Conservation (phyloP, 2,329 filamentous ascomycete species). For the Monosporascus sp. region DNA sequence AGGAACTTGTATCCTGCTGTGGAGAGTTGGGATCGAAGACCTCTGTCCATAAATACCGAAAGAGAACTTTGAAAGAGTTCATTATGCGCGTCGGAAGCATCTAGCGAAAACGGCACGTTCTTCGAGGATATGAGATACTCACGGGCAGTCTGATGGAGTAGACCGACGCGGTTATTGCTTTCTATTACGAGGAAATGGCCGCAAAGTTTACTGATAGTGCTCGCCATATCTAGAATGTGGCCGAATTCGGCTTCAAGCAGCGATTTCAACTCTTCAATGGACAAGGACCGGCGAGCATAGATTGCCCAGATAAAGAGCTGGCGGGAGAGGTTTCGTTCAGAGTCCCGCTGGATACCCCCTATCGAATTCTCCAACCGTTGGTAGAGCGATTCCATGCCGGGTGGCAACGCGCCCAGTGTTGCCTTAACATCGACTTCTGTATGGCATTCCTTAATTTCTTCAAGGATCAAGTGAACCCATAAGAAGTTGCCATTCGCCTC, state of each 20-base stretch:
- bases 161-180: neutral
- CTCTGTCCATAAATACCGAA: conserved; percentile 1
- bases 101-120: conserved; percentile 1
- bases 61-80: conserved; percentile 1
- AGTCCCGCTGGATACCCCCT: neutral
- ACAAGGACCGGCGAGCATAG: conserved; percentile 4
- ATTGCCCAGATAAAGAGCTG: conserved; percentile 9
- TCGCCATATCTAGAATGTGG: conserved; percentile 6
- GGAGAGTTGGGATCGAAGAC: neutral
- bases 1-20: neutral
- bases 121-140: conserved; percentile 7
- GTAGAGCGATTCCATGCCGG: conserved; percentile 22
- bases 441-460: conserved; percentile 21
- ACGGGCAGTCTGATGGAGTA: conserved; percentile 11
- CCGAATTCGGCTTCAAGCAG: conserved; percentile 6
- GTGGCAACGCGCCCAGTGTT: conserved; percentile 21
- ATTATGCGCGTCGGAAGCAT: neutral
- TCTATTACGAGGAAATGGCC: conserved; percentile 12
- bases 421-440: conserved; percentile 16
- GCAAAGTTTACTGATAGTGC: conserved; percentile 6
- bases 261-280: conserved; percentile 6
- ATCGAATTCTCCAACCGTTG: conserved; percentile 7
- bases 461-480: conserved; percentile 25
- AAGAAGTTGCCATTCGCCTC: conserved; percentile 28
- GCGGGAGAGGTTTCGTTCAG: conserved; percentile 3